Percentiles rank a stretch among this genome's conserved stretches.
Conservation (phyloP, 768 basidiomycete genomes). For the Tricholoma flavovirens region DNA sequence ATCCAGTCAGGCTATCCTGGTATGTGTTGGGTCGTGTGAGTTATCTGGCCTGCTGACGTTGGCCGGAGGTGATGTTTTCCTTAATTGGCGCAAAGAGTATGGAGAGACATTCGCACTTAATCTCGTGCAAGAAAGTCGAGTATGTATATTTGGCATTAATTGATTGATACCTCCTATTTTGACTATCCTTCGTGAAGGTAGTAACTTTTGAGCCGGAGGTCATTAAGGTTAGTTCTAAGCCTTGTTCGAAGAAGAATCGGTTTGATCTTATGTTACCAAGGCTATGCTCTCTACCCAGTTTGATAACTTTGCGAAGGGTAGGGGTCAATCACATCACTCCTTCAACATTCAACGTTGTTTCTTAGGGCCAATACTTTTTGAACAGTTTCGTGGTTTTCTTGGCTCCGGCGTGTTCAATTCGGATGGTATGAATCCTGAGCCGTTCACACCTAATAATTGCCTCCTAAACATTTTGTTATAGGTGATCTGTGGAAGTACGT, state of each 20-base stretch:
- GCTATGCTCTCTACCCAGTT: conserved; percentile 35
- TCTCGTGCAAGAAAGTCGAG: conserved; percentile 26
- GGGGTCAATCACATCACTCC: conserved; percentile 4
- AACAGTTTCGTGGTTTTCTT: conserved; percentile 28
- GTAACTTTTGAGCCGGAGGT: conserved; percentile 43
- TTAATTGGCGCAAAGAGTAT: conserved; percentile 16
- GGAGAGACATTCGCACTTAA: conserved; percentile 22
- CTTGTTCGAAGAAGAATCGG: not conserved
- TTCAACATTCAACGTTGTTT: conserved; percentile 9
- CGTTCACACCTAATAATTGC: not conserved
- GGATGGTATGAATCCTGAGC: conserved; percentile 31
- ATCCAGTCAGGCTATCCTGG: conserved; percentile 30
- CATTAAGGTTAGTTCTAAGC: conserved; percentile 16
- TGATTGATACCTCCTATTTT: not conserved
- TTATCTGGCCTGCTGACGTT: not conserved
- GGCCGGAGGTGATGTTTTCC: not conserved
- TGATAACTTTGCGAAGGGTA: conserved; percentile 30
- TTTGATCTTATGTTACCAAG: not conserved
- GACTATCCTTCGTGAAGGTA: conserved; percentile 22
- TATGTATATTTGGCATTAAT: conserved; percentile 7
- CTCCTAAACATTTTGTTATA: conserved; percentile 8
- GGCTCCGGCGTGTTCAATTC: conserved; percentile 59
- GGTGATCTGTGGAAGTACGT: conserved; percentile 56
- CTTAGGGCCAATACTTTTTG: conserved; percentile 21
- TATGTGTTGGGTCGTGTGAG: conserved; percentile 10